phyloP scores from a whole-genome alignment of 345 rosid genomes.

The Salix koriyanagi region DNA sequence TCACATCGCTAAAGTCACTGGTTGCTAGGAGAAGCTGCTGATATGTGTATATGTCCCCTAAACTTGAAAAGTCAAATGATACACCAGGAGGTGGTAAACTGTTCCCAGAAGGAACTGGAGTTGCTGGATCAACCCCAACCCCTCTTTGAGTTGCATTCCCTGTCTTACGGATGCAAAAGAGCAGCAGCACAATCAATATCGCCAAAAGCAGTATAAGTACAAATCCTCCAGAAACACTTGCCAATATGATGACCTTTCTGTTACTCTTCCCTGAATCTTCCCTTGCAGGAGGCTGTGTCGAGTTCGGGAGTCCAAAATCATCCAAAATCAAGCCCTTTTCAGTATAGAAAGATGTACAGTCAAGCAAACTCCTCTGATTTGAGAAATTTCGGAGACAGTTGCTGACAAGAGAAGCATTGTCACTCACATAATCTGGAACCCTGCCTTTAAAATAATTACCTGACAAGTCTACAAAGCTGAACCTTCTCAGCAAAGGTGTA shows the following conservation, averaged over 20 bases:
- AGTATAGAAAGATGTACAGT: conserved; percentile 63
- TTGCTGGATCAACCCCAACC: conserved; percentile 51
- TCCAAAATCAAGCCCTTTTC: conserved; percentile 63
- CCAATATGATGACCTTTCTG: conserved; percentile 45
- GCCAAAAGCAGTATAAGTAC: conserved; percentile 45
- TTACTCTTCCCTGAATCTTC: conserved; percentile 40
- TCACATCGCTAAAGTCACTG: conserved; percentile 56
- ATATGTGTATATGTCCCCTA: conserved; percentile 71
- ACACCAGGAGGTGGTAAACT: conserved; percentile 44
- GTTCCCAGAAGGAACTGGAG: conserved; percentile 50
- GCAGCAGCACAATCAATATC: conserved; percentile 39
- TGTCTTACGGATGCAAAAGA: conserved; percentile 42
- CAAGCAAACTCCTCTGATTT: conserved; percentile 49
- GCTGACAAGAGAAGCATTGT: conserved; percentile 47
- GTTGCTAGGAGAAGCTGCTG: conserved; percentile 79
- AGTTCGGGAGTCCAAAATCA: conserved; percentile 70
- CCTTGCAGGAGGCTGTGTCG: conserved; percentile 35
- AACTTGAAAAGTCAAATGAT: conserved; percentile 49
- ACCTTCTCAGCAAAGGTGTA: conserved; percentile 44
- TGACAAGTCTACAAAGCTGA: conserved; percentile 46
- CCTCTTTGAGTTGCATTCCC: conserved; percentile 45
- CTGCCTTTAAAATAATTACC: conserved; percentile 78
- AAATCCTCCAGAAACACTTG: conserved; percentile 61
- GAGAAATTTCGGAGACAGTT: conserved; percentile 69
- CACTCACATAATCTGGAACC: conserved; percentile 54